Percentiles rank a stretch among this genome's conserved stretches.
Conservation (phyloP, 148 eudicot genomes). For the Tetragonia tetragonoides region DNA sequence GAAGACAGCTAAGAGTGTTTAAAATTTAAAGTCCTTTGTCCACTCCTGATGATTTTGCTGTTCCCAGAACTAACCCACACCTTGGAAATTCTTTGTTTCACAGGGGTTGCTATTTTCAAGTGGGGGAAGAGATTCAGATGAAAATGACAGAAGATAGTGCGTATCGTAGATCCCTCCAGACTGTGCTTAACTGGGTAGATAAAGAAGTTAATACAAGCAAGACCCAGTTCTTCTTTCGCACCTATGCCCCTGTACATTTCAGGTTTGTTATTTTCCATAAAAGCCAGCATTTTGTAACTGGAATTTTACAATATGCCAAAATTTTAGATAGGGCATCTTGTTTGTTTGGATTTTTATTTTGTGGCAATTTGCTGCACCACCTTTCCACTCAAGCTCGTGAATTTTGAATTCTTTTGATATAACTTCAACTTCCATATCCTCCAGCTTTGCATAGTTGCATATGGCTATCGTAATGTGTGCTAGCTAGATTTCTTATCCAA, state of each 20-base stretch:
- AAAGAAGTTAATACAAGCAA: conserved; percentile 59
- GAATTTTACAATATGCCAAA: background rate
- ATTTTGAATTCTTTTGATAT: background rate
- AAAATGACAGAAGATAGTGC: conserved; percentile 66
- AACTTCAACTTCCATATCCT: background rate
- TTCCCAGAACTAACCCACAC: background rate
- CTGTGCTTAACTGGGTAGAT: conserved; percentile 67
- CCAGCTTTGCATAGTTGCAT: background rate
- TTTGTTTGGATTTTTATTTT: no score
- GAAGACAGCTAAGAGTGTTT: background rate
- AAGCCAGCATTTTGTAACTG: background rate
- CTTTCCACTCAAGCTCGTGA: background rate
- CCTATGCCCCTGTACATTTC: conserved; percentile 96
- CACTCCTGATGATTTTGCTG: background rate
- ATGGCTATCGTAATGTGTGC: background rate
- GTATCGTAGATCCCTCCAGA: conserved; percentile 56
- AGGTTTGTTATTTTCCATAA: conserved; percentile 43
- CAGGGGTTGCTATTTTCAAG: conserved; percentile 95
- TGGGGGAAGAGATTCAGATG: conserved; percentile 61
- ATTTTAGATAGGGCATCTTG: background rate
- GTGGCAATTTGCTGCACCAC: background rate
- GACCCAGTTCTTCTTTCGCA: conserved; percentile 80
- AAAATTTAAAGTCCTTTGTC: background rate
- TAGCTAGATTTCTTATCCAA: no score
- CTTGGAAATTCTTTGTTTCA: background rate